Percentiles rank a stretch among this genome's conserved stretches.
These are phyloP conservation scores for Theobroma grandiflorum DNA, from an alignment of 441 rosid species.

Conservation along the genomic window DNA sequence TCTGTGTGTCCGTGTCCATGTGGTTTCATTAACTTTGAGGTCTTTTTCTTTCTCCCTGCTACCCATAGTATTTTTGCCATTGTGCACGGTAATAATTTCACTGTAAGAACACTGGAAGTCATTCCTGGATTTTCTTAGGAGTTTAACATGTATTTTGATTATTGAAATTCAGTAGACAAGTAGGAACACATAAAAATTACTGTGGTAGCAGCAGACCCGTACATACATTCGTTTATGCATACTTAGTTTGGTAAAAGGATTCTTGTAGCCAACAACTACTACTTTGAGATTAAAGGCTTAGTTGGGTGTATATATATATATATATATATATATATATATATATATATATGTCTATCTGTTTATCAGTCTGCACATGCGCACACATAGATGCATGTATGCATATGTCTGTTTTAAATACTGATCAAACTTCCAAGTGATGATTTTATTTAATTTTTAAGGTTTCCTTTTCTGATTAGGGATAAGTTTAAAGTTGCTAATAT, in stretches of 20 bases:
- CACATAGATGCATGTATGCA: not conserved
- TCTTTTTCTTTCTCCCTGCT: not conserved
- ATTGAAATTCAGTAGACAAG: not conserved
- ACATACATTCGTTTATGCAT: not conserved
- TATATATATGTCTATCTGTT: too few relatives aligned
- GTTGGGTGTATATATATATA: too few relatives aligned
- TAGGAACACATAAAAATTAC: not conserved
- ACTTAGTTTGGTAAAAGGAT: not conserved
- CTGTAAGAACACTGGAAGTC: not conserved
- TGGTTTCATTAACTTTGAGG: not conserved
- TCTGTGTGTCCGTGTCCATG: not conserved
- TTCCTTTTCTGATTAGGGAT: not conserved
- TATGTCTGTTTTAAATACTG: not conserved
- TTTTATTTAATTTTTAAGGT: not conserved
- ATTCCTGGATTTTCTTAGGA: not conserved
- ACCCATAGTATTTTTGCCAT: not conserved
- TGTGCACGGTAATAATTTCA: not conserved
- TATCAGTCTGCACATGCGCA: too few relatives aligned
- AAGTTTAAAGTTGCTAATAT: not conserved
- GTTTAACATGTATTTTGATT: not conserved
- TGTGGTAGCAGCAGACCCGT: too few relatives aligned
- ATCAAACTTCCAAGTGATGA: not conserved
- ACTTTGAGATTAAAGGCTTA: not conserved
- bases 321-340: too few relatives aligned
- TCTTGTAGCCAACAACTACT: not conserved